These are phyloP conservation scores for Talaromyces sp. DNA, from an alignment of 2,329 filamentous ascomycete genomes.

Conservation along the genomic window DNA sequence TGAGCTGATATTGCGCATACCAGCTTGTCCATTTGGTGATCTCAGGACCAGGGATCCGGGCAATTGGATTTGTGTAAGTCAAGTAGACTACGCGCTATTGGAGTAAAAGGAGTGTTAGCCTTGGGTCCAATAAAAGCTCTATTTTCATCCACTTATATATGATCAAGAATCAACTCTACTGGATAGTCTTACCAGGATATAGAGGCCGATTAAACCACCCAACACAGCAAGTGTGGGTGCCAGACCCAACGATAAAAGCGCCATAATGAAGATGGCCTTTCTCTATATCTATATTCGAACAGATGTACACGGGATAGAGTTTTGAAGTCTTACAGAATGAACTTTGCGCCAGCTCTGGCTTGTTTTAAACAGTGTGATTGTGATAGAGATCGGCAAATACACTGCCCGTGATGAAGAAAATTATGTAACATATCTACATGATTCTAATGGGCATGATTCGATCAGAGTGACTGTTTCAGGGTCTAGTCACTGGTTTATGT, in stretches of 20 bases:
- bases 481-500: neutral
- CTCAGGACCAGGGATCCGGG: conserved; percentile 24
- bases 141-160: neutral
- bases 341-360: neutral
- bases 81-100: neutral
- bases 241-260: neutral
- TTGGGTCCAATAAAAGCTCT: neutral
- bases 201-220: neutral
- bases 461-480: neutral
- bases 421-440: neutral
- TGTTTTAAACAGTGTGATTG: neutral
- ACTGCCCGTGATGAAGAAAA: neutral
- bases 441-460: neutral
- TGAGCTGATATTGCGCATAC: conserved; percentile 23
- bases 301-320: neutral
- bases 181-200: neutral
- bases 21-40: conserved; percentile 27
- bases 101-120: neutral
- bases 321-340: neutral
- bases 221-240: neutral
- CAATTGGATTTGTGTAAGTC: conserved; percentile 18
- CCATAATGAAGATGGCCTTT: neutral
- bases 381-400: neutral
- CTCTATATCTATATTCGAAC: neutral
- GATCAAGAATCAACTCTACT: neutral